Evolutionary conservation across 2,329 filamentous ascomycete genomes (phyloP), one percentile per base, ranked within the genome.

Genomic region (Colletotrichum incanum): DNA sequence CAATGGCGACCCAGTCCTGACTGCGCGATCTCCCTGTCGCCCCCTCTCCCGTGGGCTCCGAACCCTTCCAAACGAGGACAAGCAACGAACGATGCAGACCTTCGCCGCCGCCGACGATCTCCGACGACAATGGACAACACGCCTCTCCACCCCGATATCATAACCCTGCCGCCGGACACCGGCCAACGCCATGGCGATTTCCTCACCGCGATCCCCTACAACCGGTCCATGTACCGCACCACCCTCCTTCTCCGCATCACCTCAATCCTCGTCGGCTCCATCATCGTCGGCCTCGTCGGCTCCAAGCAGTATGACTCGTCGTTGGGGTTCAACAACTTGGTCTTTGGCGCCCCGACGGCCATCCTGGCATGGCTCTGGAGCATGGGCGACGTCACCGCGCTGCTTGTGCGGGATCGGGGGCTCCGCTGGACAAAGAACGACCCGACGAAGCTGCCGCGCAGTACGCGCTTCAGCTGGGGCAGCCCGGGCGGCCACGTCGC

Each of bases 201-300:
- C 62, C 61, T 72, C 52, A 59, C 65, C 3, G 73, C 73, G 4
- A 58, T 73, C 59, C 73, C 73, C 18, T 58, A 74, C 61, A 68
- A 72, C 68, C 72, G 73, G 28, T 63, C 64, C 58, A 66, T 72
- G 55, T 70, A 67, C 62, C 72, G 70, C 49, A 58, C 56, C 12
- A 61, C 62, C 34, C 60, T 74, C 59, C 26, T 52, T 34, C 52
- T 72, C 43, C 68, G 72, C 60, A 2, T 65, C 49, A 18, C 58
- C 49, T 75, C 74, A 2, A n/a, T 67, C 1, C 56, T 73, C 67
- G 26, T 62, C 41, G 58, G 47, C 49, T 14, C 72, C 39, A 47
- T 47, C 54, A 62, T 72, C 58, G 49, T 72, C 65, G 60, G 45
- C 41, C 16, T 66, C 26, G 60, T 75, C 14, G 56, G 18, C 28